phyloP scores from a whole-genome alignment of 305 asterid species.

The Rubia balearica region DNA sequence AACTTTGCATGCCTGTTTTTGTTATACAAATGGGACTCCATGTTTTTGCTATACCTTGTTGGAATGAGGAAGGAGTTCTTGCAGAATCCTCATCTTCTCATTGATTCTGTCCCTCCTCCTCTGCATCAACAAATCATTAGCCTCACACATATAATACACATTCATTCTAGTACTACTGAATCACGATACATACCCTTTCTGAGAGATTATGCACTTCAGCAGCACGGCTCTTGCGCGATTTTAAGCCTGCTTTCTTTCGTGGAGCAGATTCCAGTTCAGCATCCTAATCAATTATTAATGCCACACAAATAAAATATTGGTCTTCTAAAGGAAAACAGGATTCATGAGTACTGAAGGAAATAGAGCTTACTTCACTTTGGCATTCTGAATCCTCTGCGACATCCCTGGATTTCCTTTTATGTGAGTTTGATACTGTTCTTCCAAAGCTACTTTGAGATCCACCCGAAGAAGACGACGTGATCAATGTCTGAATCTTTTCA shows the following conservation, averaged over 20 bases:
- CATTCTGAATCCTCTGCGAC: conserved; percentile 52
- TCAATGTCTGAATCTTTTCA: conserved; percentile 31
- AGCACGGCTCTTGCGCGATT: conserved; percentile 65
- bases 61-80: conserved; percentile 81
- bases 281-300: conserved; percentile 37
- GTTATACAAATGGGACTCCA: not conserved
- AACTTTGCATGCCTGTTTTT: too few species aligned
- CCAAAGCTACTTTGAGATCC: conserved; percentile 60
- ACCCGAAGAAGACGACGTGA: conserved; percentile 56
- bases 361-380: conserved; percentile 52
- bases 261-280: conserved; percentile 50
- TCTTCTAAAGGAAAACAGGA: not conserved
- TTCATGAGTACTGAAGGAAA: not conserved
- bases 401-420: conserved; percentile 56
- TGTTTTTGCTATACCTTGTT: conserved; percentile 44
- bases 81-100: conserved; percentile 86
- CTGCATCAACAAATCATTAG: conserved; percentile 25
- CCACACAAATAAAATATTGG: not conserved
- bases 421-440: conserved; percentile 35
- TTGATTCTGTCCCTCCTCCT: conserved; percentile 80
- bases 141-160: too few species aligned
- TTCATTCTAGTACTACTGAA: not conserved
- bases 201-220: conserved; percentile 86
- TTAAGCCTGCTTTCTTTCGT: conserved; percentile 44
- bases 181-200: conserved; percentile 51